These are phyloP conservation scores for Tolypocladium cylindrosporum DNA, from an alignment of 2,329 filamentous ascomycete species.

Conservation along the genomic window DNA sequence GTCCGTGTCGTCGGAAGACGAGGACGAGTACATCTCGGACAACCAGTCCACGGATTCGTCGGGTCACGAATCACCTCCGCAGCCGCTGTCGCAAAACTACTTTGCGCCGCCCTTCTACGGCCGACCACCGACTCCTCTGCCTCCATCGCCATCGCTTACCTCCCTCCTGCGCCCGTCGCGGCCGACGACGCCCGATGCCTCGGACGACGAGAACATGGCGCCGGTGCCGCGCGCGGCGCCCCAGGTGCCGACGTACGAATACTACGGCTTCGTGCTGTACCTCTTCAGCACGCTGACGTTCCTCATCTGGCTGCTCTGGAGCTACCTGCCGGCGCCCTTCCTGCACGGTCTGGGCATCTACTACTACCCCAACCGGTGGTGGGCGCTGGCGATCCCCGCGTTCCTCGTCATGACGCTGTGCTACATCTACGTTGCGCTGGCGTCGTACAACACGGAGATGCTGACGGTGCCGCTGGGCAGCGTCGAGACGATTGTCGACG, in stretches of 20 bases:
- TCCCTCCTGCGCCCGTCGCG: constrained; percentile 82
- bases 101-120: constrained; percentile 89
- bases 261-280: constrained; percentile 97
- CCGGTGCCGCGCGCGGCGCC: constrained; percentile 79
- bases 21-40: constrained; percentile 25
- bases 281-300: constrained; percentile 79
- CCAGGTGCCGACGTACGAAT: constrained; percentile 97
- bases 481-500: constrained; percentile 86
- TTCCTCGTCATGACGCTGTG: constrained; percentile 82
- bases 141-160: constrained; percentile 84
- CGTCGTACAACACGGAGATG: constrained; percentile 81
- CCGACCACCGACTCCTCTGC: constrained; percentile 86
- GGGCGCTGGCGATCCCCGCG: constrained; percentile 83
- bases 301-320: constrained; percentile 65
- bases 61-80: constrained; percentile 27
- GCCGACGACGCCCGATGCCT: constrained; percentile 88
- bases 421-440: constrained; percentile 91
- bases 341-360: constrained; percentile 87
- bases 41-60: constrained; percentile 21
- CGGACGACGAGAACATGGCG: constrained; percentile 78
- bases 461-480: constrained; percentile 71
- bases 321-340: constrained; percentile 84
- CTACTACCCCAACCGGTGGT: constrained; percentile 97
- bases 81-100: constrained; percentile 41
- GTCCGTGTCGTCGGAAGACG: constrained; percentile 24